Evolutionary conservation across 345 rosid species (phyloP), one percentile per base, ranked within the genome.

Genomic region (Brassica incana): DNA sequence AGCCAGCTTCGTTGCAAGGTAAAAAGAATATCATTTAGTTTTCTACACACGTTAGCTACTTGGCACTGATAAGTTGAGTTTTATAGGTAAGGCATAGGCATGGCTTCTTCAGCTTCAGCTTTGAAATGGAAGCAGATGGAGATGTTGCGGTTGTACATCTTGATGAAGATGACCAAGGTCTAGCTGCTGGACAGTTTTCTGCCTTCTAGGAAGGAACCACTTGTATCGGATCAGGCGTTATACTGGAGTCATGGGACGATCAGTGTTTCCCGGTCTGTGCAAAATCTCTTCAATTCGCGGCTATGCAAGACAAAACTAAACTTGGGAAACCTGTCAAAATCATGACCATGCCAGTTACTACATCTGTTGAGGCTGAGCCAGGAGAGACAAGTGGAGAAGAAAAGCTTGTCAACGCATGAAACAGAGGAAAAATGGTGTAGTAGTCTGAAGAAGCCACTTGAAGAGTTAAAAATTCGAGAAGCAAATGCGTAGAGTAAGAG

Each of bases 101-200:
- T 30, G 84, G 94, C 52, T 91, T 92, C 84, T 91, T 92, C 68
- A 65, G 83, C 71, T 90, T 96, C 84, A 85, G 80, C 52, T 83
- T 92, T 77, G 69, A 76, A 59, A 78, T 90, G 29, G 85, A 88
- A 66, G 63, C 12, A 25, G 79, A 81, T 67, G 63, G 10, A 25
- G 79, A 81, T 67, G 80, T 88, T 64, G 97, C 88, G 1, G 84
- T 82, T 56, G 96, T 89, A 84, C 89, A 78, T 60, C 75, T 92
- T 40, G 84, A 86, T 0, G 84, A 90, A 82, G 99, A 95, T 61
- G 99, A 92, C 83, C 98, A 92, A 83, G 98, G 97, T 71, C 85
- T 95, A 29, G 99, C 97, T 35, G 93, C 99, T 5, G 98, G 98
- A 83, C 97, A 91, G 76, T 95, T 92, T 84, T 85, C 93, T 77